These are phyloP conservation scores for Salix dunnii DNA, from an alignment of 345 rosid species.

Conservation along the genomic window DNA sequence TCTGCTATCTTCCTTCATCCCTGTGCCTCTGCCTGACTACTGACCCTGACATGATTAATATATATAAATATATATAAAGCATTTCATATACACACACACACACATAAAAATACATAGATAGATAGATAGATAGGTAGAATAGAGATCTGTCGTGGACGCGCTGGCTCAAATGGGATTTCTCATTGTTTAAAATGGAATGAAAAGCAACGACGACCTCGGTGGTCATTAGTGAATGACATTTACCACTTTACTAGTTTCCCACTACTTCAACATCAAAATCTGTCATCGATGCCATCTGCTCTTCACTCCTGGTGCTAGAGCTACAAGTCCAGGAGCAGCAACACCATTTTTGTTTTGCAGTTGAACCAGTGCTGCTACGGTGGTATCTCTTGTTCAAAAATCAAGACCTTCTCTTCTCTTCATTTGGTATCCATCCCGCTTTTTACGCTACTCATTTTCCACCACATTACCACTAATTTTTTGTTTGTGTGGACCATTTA, in stretches of 20 bases:
- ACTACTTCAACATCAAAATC: conserved; percentile 2
- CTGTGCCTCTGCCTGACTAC: neutral
- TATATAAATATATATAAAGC: too few relatives aligned
- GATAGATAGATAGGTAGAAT: too few relatives aligned
- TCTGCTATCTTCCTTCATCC: neutral
- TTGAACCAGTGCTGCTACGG: neutral
- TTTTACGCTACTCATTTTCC: conserved; percentile 38
- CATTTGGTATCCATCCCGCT: conserved; percentile 28
- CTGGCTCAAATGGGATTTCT: conserved; percentile 8
- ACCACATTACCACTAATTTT: too few relatives aligned
- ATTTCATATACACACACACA: too few relatives aligned
- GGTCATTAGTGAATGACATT: conserved; percentile 41
- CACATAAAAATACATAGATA: too few relatives aligned
- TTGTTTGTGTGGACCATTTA: conserved; percentile 7
- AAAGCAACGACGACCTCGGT: conserved; percentile 11
- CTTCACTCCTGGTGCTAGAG: neutral
- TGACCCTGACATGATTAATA: too few relatives aligned
- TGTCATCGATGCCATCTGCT: neutral
- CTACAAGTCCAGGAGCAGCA: neutral
- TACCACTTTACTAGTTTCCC: conserved; percentile 46
- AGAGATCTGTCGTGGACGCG: conserved; percentile 1
- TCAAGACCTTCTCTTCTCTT: conserved; percentile 15
- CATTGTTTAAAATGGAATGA: conserved; percentile 11
- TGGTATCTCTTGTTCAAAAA: neutral
- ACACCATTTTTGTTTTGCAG: neutral